Conservation (phyloP, 2,329 filamentous ascomycete genomes). For the Bipolaris sorokiniana region DNA sequence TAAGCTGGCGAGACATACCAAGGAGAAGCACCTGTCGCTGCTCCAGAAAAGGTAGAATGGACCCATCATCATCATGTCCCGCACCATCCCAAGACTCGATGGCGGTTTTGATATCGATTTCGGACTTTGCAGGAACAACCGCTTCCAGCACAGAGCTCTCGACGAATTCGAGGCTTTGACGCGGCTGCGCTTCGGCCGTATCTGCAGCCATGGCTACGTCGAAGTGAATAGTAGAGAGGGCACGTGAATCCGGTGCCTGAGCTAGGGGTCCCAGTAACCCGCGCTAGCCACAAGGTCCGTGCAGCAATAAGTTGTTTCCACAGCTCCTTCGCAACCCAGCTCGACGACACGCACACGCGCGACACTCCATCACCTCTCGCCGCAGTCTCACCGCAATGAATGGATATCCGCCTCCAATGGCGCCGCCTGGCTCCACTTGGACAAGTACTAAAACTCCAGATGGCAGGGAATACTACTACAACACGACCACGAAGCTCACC, state of each 20-base stretch:
- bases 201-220: conserved; percentile 28
- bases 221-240: conserved; percentile 10
- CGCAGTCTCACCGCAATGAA: conserved; percentile 58
- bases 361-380: conserved; percentile 7
- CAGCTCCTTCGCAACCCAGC: conserved; percentile 7
- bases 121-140: conserved; percentile 46
- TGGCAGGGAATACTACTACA: conserved; percentile 90
- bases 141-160: conserved; percentile 50
- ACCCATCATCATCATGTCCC: conserved; percentile 53
- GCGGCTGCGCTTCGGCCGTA: conserved; percentile 30
- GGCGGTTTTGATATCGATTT: conserved; percentile 46
- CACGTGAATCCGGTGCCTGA: conserved; percentile 29
- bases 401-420: conserved; percentile 59
- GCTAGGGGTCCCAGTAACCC: conserved; percentile 1
- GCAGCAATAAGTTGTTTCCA: conserved; percentile 4
- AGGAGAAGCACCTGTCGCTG: conserved; percentile 73
- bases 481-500: conserved; percentile 81
- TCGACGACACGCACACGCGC: conserved; percentile 10
- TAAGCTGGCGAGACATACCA: conserved; percentile 59
- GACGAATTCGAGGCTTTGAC: conserved; percentile 46
- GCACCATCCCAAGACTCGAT: conserved; percentile 55
- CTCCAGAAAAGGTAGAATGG: conserved; percentile 63
- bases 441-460: conserved; percentile 81
- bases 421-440: conserved; percentile 63
- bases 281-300: conserved; percentile 9